Conservation (phyloP, 2,329 filamentous ascomycete genomes). For the Aspergillus hortae region DNA sequence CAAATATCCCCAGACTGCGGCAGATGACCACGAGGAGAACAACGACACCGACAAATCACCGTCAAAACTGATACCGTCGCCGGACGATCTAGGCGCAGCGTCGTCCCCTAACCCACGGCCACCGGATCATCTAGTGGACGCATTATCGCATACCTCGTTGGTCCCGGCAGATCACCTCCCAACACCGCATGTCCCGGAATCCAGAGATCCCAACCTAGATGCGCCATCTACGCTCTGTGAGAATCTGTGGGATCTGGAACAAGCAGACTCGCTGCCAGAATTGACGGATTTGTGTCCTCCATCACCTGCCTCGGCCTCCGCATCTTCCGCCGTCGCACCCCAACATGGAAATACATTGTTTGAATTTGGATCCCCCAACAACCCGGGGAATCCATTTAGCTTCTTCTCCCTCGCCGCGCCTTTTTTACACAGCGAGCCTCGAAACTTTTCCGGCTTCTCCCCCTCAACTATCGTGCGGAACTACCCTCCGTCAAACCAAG, state of each 20-base stretch:
- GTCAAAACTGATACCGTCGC: constrained; percentile 1
- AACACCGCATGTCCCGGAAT: neutral
- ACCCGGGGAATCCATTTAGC: constrained; percentile 18
- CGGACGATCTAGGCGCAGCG: neutral
- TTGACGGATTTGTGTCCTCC: constrained; percentile 28
- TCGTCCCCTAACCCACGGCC: neutral
- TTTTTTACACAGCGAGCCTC: constrained; percentile 12
- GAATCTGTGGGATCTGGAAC: constrained; percentile 30
- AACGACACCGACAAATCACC: constrained; percentile 4
- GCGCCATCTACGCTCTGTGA: constrained; percentile 22
- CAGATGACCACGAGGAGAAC: constrained; percentile 11
- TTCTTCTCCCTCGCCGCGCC: constrained; percentile 26
- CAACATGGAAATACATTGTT: constrained; percentile 14
- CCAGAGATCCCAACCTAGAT: constrained; percentile 13
- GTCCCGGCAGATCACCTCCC: constrained; percentile 5
- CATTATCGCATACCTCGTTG: constrained; percentile 8
- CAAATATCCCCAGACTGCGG: constrained; percentile 20
- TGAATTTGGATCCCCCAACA: constrained; percentile 19
- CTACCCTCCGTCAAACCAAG: constrained; percentile 24
- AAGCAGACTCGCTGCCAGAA: constrained; percentile 27
- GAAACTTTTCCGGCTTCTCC: constrained; percentile 25
- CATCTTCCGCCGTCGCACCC: constrained; percentile 12
- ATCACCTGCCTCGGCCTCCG: constrained; percentile 17
- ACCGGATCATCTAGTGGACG: constrained; percentile 6
- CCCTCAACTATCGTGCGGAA: constrained; percentile 32